Evolutionary conservation across 768 basidiomycete species (phyloP), one percentile per base, ranked within the genome.

Genomic region (Kwoniella sp.): DNA sequence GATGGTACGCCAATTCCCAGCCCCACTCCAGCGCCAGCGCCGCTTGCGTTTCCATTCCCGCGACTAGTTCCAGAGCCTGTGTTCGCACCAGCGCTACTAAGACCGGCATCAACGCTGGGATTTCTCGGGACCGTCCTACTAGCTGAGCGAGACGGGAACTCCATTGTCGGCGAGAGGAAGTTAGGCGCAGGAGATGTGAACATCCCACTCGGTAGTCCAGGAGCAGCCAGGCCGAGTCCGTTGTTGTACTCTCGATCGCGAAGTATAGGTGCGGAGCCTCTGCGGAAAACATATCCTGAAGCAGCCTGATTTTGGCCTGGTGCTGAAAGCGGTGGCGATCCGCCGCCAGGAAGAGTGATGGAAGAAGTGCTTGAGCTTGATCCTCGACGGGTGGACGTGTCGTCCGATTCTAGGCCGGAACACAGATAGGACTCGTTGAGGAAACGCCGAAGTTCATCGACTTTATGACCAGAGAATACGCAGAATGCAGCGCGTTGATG

Each of bases 401-500:
- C 63, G 58, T 73, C 72, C 17, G 66, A 70, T 22, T 65, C 62
- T 2, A 31, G 4, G 29, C 45, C 30, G 26, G 45, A 47, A 9
- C 61, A 37, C 26, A 62, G 55, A 53, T 70, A 69, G 12, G 67
- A 59, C 17, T 65, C 56, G 45, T 77, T 71, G 17, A 99, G 83
- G 79, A 88, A 93, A 20, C 86, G 83, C 31, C 95, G 86, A 22
- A 99, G 85, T 54, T 92, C 88, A 12, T 85, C 82, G 1, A 99
- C 91, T 7, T 95, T 94, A 70, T 88, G 88, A 23, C 93, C 92
- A 12, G 95, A 97, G 83, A 91, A 99, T 17, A 99, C 96, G 81
- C 96, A 98, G 78, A 98, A 99, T 3, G 92, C 87, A 22, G 86
- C 84, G 55, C 92, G 87, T 78, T 99, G 96, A 53, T 88, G 89